Conservation (phyloP, 164 flowering plant genomes). For the Piper longum region DNA sequence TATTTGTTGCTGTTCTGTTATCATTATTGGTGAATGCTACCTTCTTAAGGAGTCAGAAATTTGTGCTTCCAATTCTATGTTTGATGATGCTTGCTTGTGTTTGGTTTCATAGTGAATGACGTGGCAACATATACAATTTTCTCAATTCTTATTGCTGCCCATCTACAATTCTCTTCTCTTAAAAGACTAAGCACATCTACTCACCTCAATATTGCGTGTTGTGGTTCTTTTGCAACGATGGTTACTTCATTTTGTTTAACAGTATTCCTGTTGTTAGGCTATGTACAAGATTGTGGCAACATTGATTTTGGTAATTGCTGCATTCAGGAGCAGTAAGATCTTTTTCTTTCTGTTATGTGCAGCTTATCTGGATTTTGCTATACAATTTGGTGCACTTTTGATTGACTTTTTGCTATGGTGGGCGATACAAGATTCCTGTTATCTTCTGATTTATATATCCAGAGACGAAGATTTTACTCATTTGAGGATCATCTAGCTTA, state of each 20-base stretch:
- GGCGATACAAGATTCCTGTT: not conserved
- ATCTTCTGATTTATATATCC: not conserved
- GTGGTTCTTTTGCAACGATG: no score
- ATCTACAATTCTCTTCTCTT: no score
- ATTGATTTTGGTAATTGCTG: no score
- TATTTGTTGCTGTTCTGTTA: not conserved
- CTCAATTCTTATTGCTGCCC: no score
- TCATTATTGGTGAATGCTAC: not conserved
- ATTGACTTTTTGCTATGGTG: slow-evolving; percentile 10
- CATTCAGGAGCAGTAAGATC: not conserved
- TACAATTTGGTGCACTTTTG: slow-evolving; percentile 89
- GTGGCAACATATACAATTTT: no score
- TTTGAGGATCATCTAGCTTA: not conserved
- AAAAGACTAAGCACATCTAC: no score
- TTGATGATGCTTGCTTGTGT: not conserved
- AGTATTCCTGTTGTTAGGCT: no score
- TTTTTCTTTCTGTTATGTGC: slow-evolving; percentile 6
- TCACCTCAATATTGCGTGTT: no score
- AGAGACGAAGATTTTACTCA: slow-evolving; percentile 6
- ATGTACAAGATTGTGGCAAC: no score
- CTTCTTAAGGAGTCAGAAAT: not conserved
- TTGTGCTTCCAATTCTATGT: not conserved
- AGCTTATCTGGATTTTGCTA: slow-evolving; percentile 64
- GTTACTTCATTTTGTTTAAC: no score
- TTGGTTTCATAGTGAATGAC: no score